Evolutionary conservation across 2,329 filamentous ascomycete species (phyloP).

Genomic region (Botrytis squamosa): DNA sequence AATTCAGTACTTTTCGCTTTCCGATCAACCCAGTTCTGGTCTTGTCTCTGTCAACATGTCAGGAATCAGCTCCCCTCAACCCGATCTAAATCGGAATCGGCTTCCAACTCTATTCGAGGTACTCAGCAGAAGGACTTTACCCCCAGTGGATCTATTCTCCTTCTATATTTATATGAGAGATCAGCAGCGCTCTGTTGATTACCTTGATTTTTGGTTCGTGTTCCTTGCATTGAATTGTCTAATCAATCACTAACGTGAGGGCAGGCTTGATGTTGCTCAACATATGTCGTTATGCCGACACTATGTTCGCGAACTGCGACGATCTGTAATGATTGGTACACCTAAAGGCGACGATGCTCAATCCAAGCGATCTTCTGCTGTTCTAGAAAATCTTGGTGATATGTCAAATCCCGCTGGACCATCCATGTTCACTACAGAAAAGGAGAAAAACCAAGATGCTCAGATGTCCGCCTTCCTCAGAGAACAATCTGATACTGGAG

Average conservation of each 20-base stretch:
- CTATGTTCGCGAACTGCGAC: slow-evolving; percentile 91
- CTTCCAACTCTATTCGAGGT: slow-evolving; percentile 96
- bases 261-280: slow-evolving; percentile 96
- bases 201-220: slow-evolving; percentile 89
- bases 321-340: slow-evolving; percentile 89
- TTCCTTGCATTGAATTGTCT: slow-evolving; percentile 4
- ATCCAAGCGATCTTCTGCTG: slow-evolving; percentile 81
- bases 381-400: slow-evolving; percentile 72
- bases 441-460: slow-evolving; percentile 78
- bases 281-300: slow-evolving; percentile 97
- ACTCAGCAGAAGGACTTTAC: slow-evolving; percentile 86
- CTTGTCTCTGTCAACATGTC: slow-evolving; percentile 29
- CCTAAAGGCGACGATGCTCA: slow-evolving; percentile 77
- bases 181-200: slow-evolving; percentile 95
- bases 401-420: slow-evolving; percentile 59
- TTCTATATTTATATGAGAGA: slow-evolving; percentile 99
- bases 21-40: background rate
- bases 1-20: background rate
- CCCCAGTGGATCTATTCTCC: slow-evolving; percentile 94
- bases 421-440: slow-evolving; percentile 63
- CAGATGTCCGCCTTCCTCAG: slow-evolving; percentile 89
- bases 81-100: slow-evolving; percentile 70
- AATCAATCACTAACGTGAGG: slow-evolving; percentile 19
- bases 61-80: slow-evolving; percentile 51
- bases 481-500: slow-evolving; percentile 56